Evolutionary conservation across 257 asterid genomes (phyloP).

Genomic region (Eucommia ulmoides): DNA sequence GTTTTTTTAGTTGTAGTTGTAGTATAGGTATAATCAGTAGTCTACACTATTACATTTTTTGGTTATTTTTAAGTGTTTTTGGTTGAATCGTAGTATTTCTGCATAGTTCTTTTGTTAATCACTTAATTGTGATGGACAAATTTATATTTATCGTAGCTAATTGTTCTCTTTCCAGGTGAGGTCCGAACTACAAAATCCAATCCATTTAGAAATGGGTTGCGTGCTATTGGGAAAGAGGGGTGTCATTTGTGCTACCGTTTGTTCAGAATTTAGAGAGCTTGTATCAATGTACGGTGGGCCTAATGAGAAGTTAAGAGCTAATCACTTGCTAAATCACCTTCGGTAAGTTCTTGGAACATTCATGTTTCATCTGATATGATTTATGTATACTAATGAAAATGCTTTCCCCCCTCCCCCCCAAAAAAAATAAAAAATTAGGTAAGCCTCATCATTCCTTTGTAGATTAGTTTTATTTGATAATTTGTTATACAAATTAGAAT

Average conservation of each 20-base stretch:
- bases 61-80: too few species aligned
- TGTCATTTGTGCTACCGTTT: conserved; percentile 69
- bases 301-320: conserved; percentile 67
- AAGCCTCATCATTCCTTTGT: too few species aligned
- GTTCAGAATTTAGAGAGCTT: conserved; percentile 67
- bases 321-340: conserved; percentile 50
- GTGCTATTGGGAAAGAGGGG: conserved; percentile 49
- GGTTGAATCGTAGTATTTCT: too few species aligned
- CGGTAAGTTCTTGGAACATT: conserved; percentile 35
- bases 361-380: neutral
- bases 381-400: too few species aligned
- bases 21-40: too few species aligned
- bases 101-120: too few species aligned
- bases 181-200: conserved; percentile 58
- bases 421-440: too few species aligned
- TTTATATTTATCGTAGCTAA: conserved; percentile 7
- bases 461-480: too few species aligned
- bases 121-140: neutral
- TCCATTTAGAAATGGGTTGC: conserved; percentile 36
- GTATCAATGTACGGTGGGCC: conserved; percentile 86
- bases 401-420: too few species aligned
- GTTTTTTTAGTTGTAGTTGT: too few species aligned
- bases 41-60: too few species aligned
- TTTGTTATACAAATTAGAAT: too few species aligned
- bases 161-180: conserved; percentile 34